Evolutionary conservation across 768 basidiomycete genomes (phyloP).

Genomic region (Leccinum rimulosum): DNA sequence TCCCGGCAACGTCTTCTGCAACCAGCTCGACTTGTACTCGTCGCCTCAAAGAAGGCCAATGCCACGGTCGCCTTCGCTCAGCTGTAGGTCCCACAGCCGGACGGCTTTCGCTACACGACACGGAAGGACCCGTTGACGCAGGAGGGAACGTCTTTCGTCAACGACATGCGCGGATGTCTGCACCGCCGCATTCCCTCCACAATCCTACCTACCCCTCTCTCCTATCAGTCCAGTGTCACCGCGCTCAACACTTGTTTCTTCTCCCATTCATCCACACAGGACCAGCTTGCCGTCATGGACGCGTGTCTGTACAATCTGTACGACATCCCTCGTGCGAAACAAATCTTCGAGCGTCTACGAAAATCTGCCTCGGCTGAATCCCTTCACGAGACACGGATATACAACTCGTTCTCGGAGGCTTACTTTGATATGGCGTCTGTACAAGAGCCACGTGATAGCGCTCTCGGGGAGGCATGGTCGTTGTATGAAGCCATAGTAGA

Average conservation of each 20-base stretch:
- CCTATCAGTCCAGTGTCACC: constrained; percentile 40
- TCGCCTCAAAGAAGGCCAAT: constrained; percentile 55
- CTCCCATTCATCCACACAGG: constrained; percentile 62
- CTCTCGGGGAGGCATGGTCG: constrained; percentile 61
- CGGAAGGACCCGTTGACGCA: constrained; percentile 23
- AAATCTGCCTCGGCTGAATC: constrained; percentile 39
- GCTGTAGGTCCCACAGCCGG: constrained; percentile 35
- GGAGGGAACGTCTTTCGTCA: constrained; percentile 12
- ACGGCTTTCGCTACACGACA: constrained; percentile 38
- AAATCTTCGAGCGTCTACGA: constrained; percentile 67
- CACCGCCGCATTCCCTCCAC: constrained; percentile 48
- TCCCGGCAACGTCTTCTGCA: constrained; percentile 66
- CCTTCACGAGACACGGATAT: constrained; percentile 46
- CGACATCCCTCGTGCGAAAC: constrained; percentile 66
- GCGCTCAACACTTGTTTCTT: constrained; percentile 51
- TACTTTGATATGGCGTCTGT: constrained; percentile 57
- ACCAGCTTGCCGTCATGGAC: constrained; percentile 73
- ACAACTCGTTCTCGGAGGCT: constrained; percentile 66
- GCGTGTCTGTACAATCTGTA: constrained; percentile 62
- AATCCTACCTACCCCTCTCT: constrained; percentile 66
- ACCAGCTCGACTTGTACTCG: constrained; percentile 66
- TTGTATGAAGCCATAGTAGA: constrained; percentile 58
- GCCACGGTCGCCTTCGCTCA: constrained; percentile 48
- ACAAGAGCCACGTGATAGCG: constrained; percentile 43
- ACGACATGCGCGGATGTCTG: constrained; percentile 53